phyloP scores from a whole-genome alignment of 1,284 basidiomycete species.

The Ustilago bromivora region DNA sequence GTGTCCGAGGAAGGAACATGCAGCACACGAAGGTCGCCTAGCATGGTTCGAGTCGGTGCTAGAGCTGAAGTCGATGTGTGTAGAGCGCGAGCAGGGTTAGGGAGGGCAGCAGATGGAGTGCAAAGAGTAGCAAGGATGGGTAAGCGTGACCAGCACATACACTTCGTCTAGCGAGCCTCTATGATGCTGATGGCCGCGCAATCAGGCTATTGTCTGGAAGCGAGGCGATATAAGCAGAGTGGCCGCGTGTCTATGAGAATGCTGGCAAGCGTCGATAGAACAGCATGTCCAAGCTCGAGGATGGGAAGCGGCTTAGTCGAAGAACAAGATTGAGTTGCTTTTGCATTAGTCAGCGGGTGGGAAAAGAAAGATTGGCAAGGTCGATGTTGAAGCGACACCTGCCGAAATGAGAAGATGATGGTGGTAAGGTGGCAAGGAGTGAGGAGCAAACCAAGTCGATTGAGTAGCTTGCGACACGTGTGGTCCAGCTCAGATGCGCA shows the following conservation, averaged over 20 bases:
- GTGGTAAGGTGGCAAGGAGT: no score
- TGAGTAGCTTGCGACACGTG: no score
- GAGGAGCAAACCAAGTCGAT: no score
- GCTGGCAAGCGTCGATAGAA: background rate
- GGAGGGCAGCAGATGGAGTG: background rate
- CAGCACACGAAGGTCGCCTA: slow-evolving; percentile 57
- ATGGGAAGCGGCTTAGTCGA: background rate
- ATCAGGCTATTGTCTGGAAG: background rate
- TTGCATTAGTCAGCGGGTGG: background rate
- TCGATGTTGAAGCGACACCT: no score
- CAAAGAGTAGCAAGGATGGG: slow-evolving; percentile 3
- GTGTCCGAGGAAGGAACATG: slow-evolving; percentile 71
- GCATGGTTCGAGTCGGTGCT: slow-evolving; percentile 20
- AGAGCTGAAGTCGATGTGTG: slow-evolving; percentile 1
- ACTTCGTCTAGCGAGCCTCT: slow-evolving; percentile 9
- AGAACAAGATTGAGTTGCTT: background rate
- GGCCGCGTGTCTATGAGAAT: slow-evolving; percentile 4
- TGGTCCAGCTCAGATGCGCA: no score
- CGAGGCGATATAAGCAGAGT: background rate
- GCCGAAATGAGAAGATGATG: no score
- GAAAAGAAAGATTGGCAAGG: background rate
- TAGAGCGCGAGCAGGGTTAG: slow-evolving; percentile 9
- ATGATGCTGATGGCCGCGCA: slow-evolving; percentile 3
- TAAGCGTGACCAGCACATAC: slow-evolving; percentile 33
- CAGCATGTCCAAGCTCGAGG: background rate